Base-by-base conservation (phyloP, 305 asterid species). In the Fraxinus sp. region DNA sequence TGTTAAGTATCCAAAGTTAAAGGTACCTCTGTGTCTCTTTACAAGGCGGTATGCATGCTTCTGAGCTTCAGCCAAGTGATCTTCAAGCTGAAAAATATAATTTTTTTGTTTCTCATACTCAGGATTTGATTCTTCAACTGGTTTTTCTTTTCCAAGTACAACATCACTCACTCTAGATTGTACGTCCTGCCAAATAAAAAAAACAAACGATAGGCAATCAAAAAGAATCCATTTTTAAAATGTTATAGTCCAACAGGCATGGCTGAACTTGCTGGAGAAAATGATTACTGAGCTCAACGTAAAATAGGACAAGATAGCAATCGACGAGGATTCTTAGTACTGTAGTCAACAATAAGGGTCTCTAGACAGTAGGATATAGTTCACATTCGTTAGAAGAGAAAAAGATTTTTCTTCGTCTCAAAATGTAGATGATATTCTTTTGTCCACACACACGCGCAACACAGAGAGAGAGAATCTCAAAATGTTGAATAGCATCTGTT, bases 131-230 rank as follows among this genome's bases (percentile, higher is more conserved):
- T 97, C 99, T 90, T 93, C 99, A 83, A 94, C 95, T 76, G 97
- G 98, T 77, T 94, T 96, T 86, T 96, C 99, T 91, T 94, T 96
- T 74, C 99, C 99, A 83, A 94, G 98, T 83, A 96, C 97, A 49
- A 90, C 99, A 85, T 94, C 98, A 83, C 98, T 96, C 89, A 96
- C 98, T 89, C 70, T 93, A 55, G 98, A 90, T 84, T 96, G 99
- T 77, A 96, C 95, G 32, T 94, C 98, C 99, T 94, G 91, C 83
- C 89, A 87, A 83, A 20, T 78, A 26, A 30, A 13, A 13, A 74
- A 36, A 79, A 80, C n/a, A 14, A 55, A 79, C 41, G 81, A 81
- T 16, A n/a, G 75, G 33, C 79, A 39, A 41, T 83, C 84, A 86
- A 22, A 77, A 37, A 55, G 35, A 76, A 73, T 44, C 76, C 18